Base-by-base conservation (phyloP, 768 basidiomycete species). In the Rhizopogon vesiculosus region DNA sequence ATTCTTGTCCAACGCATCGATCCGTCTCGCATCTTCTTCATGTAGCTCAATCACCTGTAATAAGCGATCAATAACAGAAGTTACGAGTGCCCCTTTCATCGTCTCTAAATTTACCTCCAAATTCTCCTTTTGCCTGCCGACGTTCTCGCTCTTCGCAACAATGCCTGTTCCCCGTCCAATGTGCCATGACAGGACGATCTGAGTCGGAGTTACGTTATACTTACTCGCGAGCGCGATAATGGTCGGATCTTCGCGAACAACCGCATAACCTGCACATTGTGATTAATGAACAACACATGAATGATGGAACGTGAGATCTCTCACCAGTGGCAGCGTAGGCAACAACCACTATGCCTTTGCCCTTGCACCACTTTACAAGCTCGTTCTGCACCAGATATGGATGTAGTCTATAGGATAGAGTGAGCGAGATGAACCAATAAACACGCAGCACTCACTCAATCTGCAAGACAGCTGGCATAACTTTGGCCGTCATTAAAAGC, bases 121-220 rank as follows among this genome's bases (percentile, higher is more conserved):
- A 57, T 83, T 83, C 55, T 77, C 74, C 61, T 73, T 76, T 66
- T 84, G 81, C 45, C 77, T 69, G 19, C 73, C 73, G 18, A 64
- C 62, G 56, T 81, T 72, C 18, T 68, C 66, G 53, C 78, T 75
- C 72, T 86, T 85, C 25, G 84, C 81, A 35, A 84, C 77, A 18
- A 83, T 78, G 10, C 73, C 72, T 9, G 80, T 76, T 12, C 78
- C 79, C 6, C 79, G 72, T 64, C 82, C 75, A 6, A 81, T 77
- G 12, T 73, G 76, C 85, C 84, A 86, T 57, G 79, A 75, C n/a
- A 85, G 72, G 2, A 80, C 64, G 7, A 82, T 73, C 60, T 83
- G 81, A 2, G 78, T 78, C 4, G 82, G 66, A 43, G 77, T 70
- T 15, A 62, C 82, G 39, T 77, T 72, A 65, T 80, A 66, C 50